Evolutionary conservation across 2,329 filamentous ascomycete species (phyloP).

Genomic region (Botryosphaeria dothidea): DNA sequence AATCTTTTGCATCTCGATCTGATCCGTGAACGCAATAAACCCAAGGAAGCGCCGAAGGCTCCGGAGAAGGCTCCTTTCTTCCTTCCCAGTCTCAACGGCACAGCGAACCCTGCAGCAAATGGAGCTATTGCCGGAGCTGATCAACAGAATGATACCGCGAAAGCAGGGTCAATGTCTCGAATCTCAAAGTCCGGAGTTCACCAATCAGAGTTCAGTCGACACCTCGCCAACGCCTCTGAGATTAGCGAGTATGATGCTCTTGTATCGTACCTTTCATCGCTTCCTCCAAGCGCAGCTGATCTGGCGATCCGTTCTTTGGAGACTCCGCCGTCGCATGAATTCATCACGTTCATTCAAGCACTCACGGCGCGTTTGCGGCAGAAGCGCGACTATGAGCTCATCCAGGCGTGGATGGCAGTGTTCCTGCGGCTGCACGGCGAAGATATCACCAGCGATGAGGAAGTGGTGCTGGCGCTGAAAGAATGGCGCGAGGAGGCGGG

Average conservation of each 20-base stretch:
- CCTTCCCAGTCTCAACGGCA: constrained; percentile 64
- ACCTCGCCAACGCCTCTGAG: constrained; percentile 49
- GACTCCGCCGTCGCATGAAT: constrained; percentile 62
- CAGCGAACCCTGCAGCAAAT: constrained; percentile 22
- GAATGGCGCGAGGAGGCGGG: constrained; percentile 75
- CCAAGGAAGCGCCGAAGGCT: constrained; percentile 84
- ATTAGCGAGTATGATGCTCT: constrained; percentile 67
- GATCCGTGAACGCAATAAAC: constrained; percentile 90
- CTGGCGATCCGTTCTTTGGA: constrained; percentile 83
- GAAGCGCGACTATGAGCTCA: constrained; percentile 85
- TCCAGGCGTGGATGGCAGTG: constrained; percentile 96
- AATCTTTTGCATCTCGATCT: constrained; percentile 88
- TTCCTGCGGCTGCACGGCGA: constrained; percentile 79
- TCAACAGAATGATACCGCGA: constrained; percentile 23
- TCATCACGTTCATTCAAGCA: constrained; percentile 77
- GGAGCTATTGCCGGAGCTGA: constrained; percentile 24
- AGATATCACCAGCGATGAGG: constrained; percentile 43
- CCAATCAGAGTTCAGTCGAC: constrained; percentile 48
- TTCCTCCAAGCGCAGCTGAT: constrained; percentile 84
- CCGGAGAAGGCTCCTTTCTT: constrained; percentile 97
- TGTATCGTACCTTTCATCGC: constrained; percentile 74
- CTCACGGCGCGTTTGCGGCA: constrained; percentile 69
- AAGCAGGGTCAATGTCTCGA: constrained; percentile 30
- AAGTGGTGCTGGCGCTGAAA: constrained; percentile 60
- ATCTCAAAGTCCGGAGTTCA: constrained; percentile 34